Conservation (phyloP, 768 basidiomycete species). For the Leccinum longicurvipes region DNA sequence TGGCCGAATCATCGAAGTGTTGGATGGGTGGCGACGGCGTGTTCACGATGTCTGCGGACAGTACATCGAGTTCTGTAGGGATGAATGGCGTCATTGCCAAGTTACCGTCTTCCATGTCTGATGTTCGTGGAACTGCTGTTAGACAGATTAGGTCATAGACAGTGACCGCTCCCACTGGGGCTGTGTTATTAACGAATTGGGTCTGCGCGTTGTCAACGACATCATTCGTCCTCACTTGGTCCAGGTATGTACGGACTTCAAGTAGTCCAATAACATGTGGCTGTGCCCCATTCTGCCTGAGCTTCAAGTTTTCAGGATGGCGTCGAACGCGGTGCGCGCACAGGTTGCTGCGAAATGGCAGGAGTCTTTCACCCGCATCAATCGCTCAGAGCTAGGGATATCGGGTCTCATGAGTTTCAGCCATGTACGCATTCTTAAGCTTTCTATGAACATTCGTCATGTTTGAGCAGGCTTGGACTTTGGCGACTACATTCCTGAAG, state of each 20-base stretch:
- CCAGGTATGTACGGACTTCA: neutral
- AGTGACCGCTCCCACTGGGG: neutral
- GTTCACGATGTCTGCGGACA: conserved; percentile 1
- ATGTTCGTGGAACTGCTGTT: neutral
- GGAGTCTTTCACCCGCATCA: conserved; percentile 63
- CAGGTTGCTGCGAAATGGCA: conserved; percentile 73
- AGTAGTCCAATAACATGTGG: conserved; percentile 13
- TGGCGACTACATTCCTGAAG: conserved; percentile 50
- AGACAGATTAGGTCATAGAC: conserved; percentile 5
- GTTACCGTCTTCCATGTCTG: conserved; percentile 16
- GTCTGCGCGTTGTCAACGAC: neutral
- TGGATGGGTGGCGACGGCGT: neutral
- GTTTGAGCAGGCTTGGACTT: conserved; percentile 54
- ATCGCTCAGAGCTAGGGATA: conserved; percentile 56
- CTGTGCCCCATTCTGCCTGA: conserved; percentile 10
- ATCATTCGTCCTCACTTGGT: neutral
- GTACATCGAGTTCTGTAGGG: conserved; percentile 18
- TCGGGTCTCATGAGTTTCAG: conserved; percentile 63
- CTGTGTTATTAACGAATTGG: neutral
- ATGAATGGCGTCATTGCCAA: conserved; percentile 17
- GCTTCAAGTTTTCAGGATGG: conserved; percentile 37
- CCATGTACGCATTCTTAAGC: conserved; percentile 38
- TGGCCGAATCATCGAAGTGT: conserved; percentile 5
- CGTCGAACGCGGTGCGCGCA: conserved; percentile 57
- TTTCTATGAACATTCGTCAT: neutral